Percentiles rank a stretch among this genome's conserved stretches.
Evolutionary conservation across 176 grass and related monocot species (phyloP).

Genomic region (Aegilops longissima): DNA sequence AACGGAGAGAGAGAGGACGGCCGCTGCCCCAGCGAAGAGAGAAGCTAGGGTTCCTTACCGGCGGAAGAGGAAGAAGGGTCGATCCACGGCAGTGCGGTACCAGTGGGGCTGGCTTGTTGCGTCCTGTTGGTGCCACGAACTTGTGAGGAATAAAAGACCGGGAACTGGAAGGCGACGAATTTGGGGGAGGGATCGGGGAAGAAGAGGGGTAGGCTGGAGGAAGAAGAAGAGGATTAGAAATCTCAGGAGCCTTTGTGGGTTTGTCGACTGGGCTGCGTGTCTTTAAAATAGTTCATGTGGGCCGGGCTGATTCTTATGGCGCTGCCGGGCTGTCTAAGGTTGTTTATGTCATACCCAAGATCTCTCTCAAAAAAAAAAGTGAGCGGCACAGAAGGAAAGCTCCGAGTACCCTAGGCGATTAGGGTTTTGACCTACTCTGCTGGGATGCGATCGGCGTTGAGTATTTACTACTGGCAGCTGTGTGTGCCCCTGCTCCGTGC

Average conservation of each 20-base stretch:
- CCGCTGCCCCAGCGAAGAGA: not conserved
- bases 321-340: not conserved
- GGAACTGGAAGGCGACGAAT: not conserved
- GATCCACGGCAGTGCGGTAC: not conserved
- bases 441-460: no score
- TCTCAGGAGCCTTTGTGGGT: not conserved
- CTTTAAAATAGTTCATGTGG: not conserved
- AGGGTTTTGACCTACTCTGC: no score
- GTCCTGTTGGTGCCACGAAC: not conserved
- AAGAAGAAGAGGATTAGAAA: constrained; percentile 9
- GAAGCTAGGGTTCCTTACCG: constrained; percentile 16
- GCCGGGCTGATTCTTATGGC: not conserved
- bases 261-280: not conserved
- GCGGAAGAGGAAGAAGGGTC: not conserved
- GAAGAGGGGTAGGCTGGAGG: not conserved
- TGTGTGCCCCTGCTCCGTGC: no score
- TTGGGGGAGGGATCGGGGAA: not conserved
- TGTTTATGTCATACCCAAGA: no score
- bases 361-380: no score
- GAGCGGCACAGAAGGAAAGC: no score
- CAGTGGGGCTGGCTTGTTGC: not conserved
- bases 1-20: not conserved
- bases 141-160: constrained; percentile 1
- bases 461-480: no score
- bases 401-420: no score